Evolutionary conservation across 441 rosid species (phyloP), one percentile per base, ranked within the genome.

Genomic region (Sinapis alba): DNA sequence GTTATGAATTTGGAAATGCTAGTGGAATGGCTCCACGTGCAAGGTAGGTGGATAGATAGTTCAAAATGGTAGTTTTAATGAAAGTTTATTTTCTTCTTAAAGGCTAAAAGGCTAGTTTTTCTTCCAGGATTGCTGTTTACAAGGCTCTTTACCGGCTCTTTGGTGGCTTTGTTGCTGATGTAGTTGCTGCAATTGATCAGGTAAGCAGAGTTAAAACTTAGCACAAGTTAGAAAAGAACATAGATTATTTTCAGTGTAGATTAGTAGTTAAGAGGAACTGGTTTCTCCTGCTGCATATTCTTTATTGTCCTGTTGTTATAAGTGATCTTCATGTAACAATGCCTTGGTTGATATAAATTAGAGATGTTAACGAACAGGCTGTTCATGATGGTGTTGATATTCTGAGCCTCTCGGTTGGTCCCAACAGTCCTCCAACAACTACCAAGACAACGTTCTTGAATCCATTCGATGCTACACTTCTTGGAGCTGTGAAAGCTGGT

Each of bases 1-100:
- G 98, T 66, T 85, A 92, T 82, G 97, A 94, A 58, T 94, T 92
- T 71, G 98, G 98, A 47, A 94, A 79, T 84, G 98, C 98, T 45
- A 94, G 98, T 73, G 98, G 98, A 30, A 94, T 94, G 98, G 98
- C 98, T 79, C 98, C 98, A 43, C 94, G 98, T 81, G 97, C 98
- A 68, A 92, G 98, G 98, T 92, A 80, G 60, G 15, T 47, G 65
- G 61, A 60, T 68, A 30, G 47, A 12, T 41, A 41, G 9, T 56
- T 43, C 65, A 62, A 19, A 32, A 32, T 66, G 26, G 28, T 67
- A 47, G 12, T 47, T 23, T 13, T 66, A 19, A 19, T 28, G 41
- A 32, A 11, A 15, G 61, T 21, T 26, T 79, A 30, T 13, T 65
- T 18, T 24, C 13, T 63, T 62, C 54, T 50, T 19, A 15, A 38